Evolutionary conservation across 164 flowering plant species (phyloP).

Genomic region (Litsea cubeba): DNA sequence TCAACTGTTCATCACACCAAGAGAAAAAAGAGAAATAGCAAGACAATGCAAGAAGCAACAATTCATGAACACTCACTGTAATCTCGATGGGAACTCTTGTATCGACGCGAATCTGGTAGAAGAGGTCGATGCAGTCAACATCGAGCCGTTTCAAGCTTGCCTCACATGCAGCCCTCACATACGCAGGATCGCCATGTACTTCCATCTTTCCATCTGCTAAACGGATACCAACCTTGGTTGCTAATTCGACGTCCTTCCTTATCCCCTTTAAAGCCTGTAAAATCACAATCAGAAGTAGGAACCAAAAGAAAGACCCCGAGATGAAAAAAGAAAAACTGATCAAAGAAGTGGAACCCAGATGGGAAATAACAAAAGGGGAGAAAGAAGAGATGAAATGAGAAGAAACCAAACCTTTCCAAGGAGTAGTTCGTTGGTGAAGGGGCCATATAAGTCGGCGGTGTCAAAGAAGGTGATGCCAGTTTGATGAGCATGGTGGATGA

Average conservation of each 20-base stretch:
- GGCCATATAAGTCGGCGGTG: neutral
- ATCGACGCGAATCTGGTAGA: slow-evolving; percentile 17
- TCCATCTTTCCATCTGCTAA: slow-evolving; percentile 9
- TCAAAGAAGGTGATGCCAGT: slow-evolving; percentile 3
- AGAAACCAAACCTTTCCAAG: neutral
- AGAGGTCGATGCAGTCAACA: slow-evolving; percentile 17
- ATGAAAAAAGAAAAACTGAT: no score
- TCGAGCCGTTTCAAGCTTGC: slow-evolving; percentile 18
- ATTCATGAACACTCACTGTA: slow-evolving; percentile 4
- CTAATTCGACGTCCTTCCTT: slow-evolving; percentile 20
- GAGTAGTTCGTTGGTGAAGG: slow-evolving; percentile 3
- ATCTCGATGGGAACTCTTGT: slow-evolving; percentile 16
- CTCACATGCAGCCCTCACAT: slow-evolving; percentile 13
- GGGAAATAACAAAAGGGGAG: no score
- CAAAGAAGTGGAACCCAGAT: neutral
- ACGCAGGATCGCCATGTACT: slow-evolving; percentile 12
- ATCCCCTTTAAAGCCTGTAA: slow-evolving; percentile 19
- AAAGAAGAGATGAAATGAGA: neutral
- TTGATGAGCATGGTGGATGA: neutral
- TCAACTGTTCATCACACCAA: no score
- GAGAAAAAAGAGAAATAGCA: neutral
- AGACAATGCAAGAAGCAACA: neutral
- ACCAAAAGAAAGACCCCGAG: no score
- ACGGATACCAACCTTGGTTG: slow-evolving; percentile 17
- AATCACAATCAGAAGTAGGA: neutral